Percentiles rank a stretch among this genome's conserved stretches.
phyloP scores from a whole-genome alignment of 1,284 basidiomycete species.

The Dichomitus squalens region DNA sequence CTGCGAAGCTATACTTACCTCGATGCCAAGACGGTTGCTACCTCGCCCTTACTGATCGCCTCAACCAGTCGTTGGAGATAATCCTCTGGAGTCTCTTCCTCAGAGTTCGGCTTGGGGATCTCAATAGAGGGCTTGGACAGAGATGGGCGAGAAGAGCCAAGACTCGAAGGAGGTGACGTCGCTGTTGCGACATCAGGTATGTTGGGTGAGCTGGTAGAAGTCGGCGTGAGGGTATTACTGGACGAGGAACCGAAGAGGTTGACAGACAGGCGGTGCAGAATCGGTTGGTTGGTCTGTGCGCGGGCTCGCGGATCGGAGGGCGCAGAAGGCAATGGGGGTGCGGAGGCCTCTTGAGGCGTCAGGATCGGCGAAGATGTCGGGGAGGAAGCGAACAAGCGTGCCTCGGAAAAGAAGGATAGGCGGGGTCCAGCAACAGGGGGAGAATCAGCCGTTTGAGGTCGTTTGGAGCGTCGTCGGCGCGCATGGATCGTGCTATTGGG shows the following conservation, averaged over 20 bases:
- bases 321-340: slow-evolving; percentile 20
- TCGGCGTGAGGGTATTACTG: slow-evolving; percentile 30
- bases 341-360: slow-evolving; percentile 19
- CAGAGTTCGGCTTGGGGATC: slow-evolving; percentile 52
- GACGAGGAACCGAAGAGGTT: slow-evolving; percentile 60
- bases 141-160: slow-evolving; percentile 49
- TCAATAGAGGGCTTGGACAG: slow-evolving; percentile 45
- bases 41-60: slow-evolving; percentile 73
- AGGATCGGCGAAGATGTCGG: slow-evolving; percentile 19
- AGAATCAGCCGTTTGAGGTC: slow-evolving; percentile 34
- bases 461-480: slow-evolving; percentile 26
- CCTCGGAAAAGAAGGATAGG: slow-evolving; percentile 20
- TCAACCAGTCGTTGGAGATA: slow-evolving; percentile 69
- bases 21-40: slow-evolving; percentile 79
- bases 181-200: slow-evolving; percentile 24
- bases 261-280: slow-evolving; percentile 71
- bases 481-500: slow-evolving; percentile 16
- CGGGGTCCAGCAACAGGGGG: slow-evolving; percentile 18
- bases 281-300: slow-evolving; percentile 69
- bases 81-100: slow-evolving; percentile 68
- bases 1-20: slow-evolving; percentile 50
- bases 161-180: slow-evolving; percentile 38
- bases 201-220: slow-evolving; percentile 31
- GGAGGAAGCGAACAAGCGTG: slow-evolving; percentile 14
- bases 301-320: slow-evolving; percentile 45